phyloP scores from a whole-genome alignment of 78 protist species.

The Dictyostelium firmibasis region DNA sequence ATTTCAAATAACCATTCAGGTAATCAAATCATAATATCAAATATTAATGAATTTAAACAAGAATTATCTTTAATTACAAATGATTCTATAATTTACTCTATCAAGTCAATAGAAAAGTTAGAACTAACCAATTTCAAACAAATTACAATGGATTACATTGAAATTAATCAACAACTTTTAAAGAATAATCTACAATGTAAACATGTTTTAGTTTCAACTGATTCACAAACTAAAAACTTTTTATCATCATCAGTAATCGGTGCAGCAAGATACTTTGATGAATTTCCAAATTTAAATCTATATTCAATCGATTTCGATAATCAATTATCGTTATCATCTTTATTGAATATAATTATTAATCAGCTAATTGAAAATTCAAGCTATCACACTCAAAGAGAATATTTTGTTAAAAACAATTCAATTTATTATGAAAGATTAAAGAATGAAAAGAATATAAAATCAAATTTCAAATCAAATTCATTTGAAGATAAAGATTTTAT shows the following conservation, averaged over 20 bases:
- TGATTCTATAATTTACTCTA: not conserved
- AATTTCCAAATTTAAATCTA: not conserved
- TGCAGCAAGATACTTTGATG: not conserved
- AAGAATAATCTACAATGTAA: not conserved
- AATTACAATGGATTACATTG: not conserved
- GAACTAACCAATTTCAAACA: not conserved
- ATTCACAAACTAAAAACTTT: not conserved
- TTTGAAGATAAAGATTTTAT: not conserved
- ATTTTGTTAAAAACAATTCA: not conserved
- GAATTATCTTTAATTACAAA: not conserved
- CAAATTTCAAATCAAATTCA: conserved; percentile 1
- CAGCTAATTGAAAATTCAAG: not conserved
- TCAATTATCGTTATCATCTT: not conserved
- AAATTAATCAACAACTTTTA: conserved; percentile 34
- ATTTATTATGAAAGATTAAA: conserved; percentile 21
- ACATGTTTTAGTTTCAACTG: not conserved
- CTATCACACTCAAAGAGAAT: not conserved
- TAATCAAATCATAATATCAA: not conserved
- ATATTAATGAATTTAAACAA: not conserved
- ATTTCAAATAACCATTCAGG: not conserved
- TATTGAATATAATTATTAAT: not conserved
- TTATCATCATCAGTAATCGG: not conserved
- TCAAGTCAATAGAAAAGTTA: not conserved
- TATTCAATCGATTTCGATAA: not conserved
- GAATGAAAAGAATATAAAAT: not conserved